Evolutionary conservation across 176 grass and related monocot genomes (phyloP).

Genomic region (Themeda triandra): DNA sequence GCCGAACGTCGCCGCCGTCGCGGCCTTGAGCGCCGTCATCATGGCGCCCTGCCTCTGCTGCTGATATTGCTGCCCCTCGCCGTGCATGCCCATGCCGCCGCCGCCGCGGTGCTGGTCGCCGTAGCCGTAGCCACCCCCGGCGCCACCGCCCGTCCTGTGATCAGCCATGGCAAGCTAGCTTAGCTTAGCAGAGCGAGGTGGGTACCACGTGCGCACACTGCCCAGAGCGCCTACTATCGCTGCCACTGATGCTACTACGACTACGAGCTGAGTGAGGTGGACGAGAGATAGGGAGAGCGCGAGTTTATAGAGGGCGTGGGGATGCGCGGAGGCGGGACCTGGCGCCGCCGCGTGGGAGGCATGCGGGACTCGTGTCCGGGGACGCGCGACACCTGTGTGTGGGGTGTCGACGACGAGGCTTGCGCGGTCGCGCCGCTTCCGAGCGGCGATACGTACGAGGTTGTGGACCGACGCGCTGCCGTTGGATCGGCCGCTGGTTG

Average conservation of each 20-base stretch:
- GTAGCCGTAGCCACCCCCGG: too few relatives aligned
- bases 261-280: not conserved
- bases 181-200: not conserved
- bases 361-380: slow-evolving; percentile 38
- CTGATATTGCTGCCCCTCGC: slow-evolving; percentile 37
- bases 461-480: not conserved
- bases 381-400: slow-evolving; percentile 46
- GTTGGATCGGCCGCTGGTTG: not conserved
- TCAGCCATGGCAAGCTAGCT: slow-evolving; percentile 38
- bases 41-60: slow-evolving; percentile 50
- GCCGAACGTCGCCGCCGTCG: slow-evolving; percentile 55
- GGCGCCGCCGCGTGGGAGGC: slow-evolving; percentile 28
- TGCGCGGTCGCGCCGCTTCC: not conserved
- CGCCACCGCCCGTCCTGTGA: too few relatives aligned
- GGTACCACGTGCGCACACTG: not conserved
- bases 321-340: slow-evolving; percentile 27
- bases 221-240: not conserved
- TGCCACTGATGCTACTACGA: not conserved
- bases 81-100: not conserved
- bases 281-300: not conserved
- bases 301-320: slow-evolving; percentile 35
- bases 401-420: not conserved
- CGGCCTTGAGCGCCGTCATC: slow-evolving; percentile 57
- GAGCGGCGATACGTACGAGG: slow-evolving; percentile 59
- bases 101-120: not conserved